phyloP scores from a whole-genome alignment of 2,329 filamentous ascomycete species.

The Zopfia rhizophila region DNA sequence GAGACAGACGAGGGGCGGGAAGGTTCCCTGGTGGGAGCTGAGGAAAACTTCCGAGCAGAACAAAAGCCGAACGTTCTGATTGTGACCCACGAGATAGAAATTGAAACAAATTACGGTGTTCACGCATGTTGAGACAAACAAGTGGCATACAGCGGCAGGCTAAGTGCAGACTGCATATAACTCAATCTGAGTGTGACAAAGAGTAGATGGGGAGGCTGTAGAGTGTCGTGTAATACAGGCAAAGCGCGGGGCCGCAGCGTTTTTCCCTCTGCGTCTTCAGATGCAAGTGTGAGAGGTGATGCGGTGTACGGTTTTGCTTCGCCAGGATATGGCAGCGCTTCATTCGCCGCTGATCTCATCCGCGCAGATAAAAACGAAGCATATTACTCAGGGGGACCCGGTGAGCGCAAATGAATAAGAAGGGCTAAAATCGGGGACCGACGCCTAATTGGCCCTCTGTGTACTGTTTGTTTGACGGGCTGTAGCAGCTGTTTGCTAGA shows the following conservation, averaged over 20 bases:
- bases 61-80: constrained; percentile 23
- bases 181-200: constrained; percentile 12
- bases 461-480: constrained; percentile 27
- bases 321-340: constrained; percentile 17
- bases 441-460: constrained; percentile 26
- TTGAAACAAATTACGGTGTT: constrained; percentile 22
- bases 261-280: constrained; percentile 27
- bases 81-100: constrained; percentile 9
- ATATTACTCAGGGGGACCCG: constrained; percentile 29
- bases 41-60: constrained; percentile 26
- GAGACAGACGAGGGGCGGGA: constrained; percentile 26
- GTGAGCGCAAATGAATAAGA: constrained; percentile 44
- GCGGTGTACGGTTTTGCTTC: constrained; percentile 23
- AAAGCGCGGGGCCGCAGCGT: constrained; percentile 28
- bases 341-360: constrained; percentile 30
- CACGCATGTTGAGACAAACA: constrained; percentile 8
- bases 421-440: constrained; percentile 30
- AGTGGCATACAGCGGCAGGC: background rate
- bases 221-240: constrained; percentile 21
- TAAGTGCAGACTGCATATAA: no score
- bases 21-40: constrained; percentile 22
- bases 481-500: constrained; percentile 3
- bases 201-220: constrained; percentile 1
- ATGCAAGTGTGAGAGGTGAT: constrained; percentile 22
- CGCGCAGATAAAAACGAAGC: constrained; percentile 21